These are phyloP conservation scores for Lolium multiflorum DNA, from an alignment of 176 grass and related monocot species.

Conservation along the genomic window DNA sequence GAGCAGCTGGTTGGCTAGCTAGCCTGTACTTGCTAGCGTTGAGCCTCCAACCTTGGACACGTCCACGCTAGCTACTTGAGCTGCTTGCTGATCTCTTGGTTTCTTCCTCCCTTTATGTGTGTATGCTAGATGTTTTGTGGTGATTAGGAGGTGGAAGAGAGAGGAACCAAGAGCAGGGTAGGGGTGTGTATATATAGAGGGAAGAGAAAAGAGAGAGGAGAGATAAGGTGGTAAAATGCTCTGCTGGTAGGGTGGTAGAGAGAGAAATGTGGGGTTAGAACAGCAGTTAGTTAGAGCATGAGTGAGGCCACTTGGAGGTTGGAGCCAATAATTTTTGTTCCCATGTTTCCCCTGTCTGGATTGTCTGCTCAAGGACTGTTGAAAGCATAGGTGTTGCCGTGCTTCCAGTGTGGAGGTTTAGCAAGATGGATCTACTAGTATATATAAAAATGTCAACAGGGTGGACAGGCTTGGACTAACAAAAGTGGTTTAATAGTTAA, in stretches of 20 bases:
- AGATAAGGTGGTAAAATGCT: slow-evolving; percentile 40
- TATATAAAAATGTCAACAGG: slow-evolving; percentile 11
- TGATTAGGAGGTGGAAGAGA: slow-evolving; percentile 43
- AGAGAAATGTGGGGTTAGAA: slow-evolving; percentile 43
- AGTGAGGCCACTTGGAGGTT: slow-evolving; percentile 53
- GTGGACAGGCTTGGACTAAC: background rate
- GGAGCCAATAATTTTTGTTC: slow-evolving; percentile 55
- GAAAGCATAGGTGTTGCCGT: slow-evolving; percentile 28
- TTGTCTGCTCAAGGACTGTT: slow-evolving; percentile 36
- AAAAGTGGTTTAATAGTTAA: background rate
- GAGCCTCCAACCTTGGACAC: background rate
- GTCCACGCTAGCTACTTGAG: slow-evolving; percentile 19
- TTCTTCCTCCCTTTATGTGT: slow-evolving; percentile 20
- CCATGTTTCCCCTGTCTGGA: slow-evolving; percentile 55
- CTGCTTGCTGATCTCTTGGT: background rate
- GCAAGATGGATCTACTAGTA: background rate
- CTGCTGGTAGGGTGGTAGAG: slow-evolving; percentile 41
- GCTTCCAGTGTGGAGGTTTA: slow-evolving; percentile 6
- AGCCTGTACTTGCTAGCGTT: slow-evolving; percentile 39
- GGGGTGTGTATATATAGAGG: slow-evolving; percentile 47
- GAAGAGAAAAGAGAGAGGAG: background rate
- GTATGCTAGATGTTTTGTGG: slow-evolving; percentile 13
- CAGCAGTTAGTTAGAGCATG: slow-evolving; percentile 49
- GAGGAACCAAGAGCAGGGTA: slow-evolving; percentile 44
- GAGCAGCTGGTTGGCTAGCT: slow-evolving; percentile 37